Percentiles rank a stretch among this genome's conserved stretches.
Conservation (phyloP, 1,284 basidiomycete species). For the Ceratobasidium sp. region DNA sequence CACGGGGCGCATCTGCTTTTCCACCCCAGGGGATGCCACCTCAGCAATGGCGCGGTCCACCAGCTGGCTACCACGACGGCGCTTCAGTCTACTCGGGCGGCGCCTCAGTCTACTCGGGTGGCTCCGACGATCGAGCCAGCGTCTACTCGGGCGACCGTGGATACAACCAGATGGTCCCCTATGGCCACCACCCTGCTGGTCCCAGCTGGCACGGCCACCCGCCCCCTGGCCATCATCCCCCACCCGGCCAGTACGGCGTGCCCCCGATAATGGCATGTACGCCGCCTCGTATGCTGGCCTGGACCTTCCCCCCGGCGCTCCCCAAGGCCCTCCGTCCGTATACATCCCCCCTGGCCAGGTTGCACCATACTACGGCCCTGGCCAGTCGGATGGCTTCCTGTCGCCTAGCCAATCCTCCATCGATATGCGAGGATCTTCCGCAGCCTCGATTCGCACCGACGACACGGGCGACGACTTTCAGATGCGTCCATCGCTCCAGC, state of each 20-base stretch:
- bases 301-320: constrained; percentile 50
- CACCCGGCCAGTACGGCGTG: constrained; percentile 43
- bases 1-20: constrained; percentile 10
- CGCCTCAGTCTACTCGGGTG: constrained; percentile 1
- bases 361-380: constrained; percentile 10
- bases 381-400: constrained; percentile 20
- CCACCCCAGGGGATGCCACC: constrained; percentile 26
- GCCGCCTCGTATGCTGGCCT: constrained; percentile 75
- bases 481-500: constrained; percentile 59
- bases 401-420: constrained; percentile 12
- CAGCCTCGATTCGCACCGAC: constrained; percentile 13
- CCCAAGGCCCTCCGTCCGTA: constrained; percentile 46
- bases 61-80: constrained; percentile 16
- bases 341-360: constrained; percentile 20
- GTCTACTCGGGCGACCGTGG: constrained; percentile 21
- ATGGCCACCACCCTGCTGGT: constrained; percentile 30
- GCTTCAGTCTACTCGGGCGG: constrained; percentile 16
- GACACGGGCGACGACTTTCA: constrained; percentile 29
- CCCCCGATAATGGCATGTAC: constrained; percentile 51
- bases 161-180: background rate
- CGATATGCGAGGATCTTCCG: constrained; percentile 23
- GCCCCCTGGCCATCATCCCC: constrained; percentile 29
- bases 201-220: constrained; percentile 30
- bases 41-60: constrained; percentile 26
- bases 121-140: background rate